phyloP scores from a whole-genome alignment of 148 eudicot species.

The Dianthus caryophyllus region DNA sequence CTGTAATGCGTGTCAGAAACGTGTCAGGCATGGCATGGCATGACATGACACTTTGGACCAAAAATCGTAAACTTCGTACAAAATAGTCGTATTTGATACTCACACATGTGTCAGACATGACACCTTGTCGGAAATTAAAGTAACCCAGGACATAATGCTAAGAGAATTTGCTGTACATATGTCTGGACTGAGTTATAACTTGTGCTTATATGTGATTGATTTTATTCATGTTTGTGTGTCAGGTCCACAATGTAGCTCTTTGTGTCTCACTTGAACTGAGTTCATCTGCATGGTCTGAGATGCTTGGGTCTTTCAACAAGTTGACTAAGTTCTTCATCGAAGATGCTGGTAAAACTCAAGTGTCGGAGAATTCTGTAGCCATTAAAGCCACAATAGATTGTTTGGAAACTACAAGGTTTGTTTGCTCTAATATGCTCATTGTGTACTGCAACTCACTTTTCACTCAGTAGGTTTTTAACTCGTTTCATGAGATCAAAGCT shows the following conservation, averaged over 20 bases:
- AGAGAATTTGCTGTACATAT: neutral
- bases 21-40: too few relatives aligned
- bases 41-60: too few relatives aligned
- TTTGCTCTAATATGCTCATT: conserved; percentile 1
- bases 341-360: conserved; percentile 25
- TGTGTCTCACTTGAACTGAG: conserved; percentile 47
- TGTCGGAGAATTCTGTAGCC: conserved; percentile 32
- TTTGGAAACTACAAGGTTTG: conserved; percentile 60
- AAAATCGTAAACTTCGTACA: too few relatives aligned
- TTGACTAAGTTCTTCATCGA: conserved; percentile 40
- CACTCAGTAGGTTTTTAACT: neutral
- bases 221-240: conserved; percentile 24
- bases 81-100: too few relatives aligned
- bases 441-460: neutral
- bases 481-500: neutral
- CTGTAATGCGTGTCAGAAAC: too few relatives aligned
- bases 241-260: conserved; percentile 48
- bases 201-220: too few relatives aligned
- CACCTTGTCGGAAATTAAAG: too few relatives aligned
- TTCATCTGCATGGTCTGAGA: conserved; percentile 54
- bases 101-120: too few relatives aligned
- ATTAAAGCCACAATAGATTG: conserved; percentile 56
- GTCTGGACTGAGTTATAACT: neutral
- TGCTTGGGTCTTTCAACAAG: conserved; percentile 51
- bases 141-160: too few relatives aligned